Percentiles rank a stretch among this genome's conserved stretches.
Evolutionary conservation across 108 stramenopile genomes (phyloP).

Genomic region (Nitzschia inconspicua): DNA sequence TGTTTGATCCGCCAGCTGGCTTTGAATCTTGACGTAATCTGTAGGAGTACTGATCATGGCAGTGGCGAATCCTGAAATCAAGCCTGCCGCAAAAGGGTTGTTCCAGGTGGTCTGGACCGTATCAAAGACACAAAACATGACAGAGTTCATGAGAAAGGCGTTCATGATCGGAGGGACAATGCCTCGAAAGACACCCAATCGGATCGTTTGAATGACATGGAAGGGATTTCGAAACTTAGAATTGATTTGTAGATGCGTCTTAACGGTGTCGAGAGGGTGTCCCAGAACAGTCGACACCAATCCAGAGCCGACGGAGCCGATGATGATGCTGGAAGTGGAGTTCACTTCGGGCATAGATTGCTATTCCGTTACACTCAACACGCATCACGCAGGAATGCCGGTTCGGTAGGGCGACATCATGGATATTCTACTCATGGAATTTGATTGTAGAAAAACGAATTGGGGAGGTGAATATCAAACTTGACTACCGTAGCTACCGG

Average conservation of each 20-base stretch:
- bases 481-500: too few relatives aligned
- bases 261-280: slow-evolving; percentile 53
- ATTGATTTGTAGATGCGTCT: slow-evolving; percentile 46
- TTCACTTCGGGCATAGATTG: too few relatives aligned
- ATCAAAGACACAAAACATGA: slow-evolving; percentile 47
- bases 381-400: too few relatives aligned
- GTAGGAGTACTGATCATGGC: slow-evolving; percentile 43
- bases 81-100: slow-evolving; percentile 28
- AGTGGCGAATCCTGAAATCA: slow-evolving; percentile 47
- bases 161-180: slow-evolving; percentile 41
- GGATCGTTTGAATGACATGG: not conserved
- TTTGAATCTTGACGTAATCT: slow-evolving; percentile 47
- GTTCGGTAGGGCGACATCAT: too few relatives aligned
- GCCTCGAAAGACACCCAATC: slow-evolving; percentile 27
- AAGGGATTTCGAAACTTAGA: not conserved
- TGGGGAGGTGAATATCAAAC: too few relatives aligned
- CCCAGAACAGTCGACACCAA: slow-evolving; percentile 37
- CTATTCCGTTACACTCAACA: too few relatives aligned
- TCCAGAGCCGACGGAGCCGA: slow-evolving; percentile 31
- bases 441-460: too few relatives aligned
- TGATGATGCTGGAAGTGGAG: too few relatives aligned
- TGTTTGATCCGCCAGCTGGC: slow-evolving; percentile 8
- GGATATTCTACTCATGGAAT: too few relatives aligned
- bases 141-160: slow-evolving; percentile 35
- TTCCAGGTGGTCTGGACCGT: slow-evolving; percentile 9